Evolutionary conservation across 345 rosid species (phyloP), one percentile per base, ranked within the genome.

Genomic region (Leavenworthia alabamica): DNA sequence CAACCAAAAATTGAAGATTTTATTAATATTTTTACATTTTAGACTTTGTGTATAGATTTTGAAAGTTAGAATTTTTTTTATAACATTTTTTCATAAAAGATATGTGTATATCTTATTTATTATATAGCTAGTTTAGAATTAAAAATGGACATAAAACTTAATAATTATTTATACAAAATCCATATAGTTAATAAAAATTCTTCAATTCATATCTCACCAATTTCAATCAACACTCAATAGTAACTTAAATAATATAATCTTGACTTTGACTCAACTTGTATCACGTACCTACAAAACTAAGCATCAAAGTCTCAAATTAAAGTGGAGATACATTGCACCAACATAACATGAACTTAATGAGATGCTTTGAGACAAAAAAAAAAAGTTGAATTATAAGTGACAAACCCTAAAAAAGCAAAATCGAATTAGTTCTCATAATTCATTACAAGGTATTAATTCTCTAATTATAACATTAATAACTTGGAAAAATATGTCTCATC

Each of bases 241-340:
- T 60, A 44, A 14, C 32, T 20, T 31, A 45, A 32, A 37, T 36
- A 48, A 24, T 15, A 37, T 49, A 63, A 39, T 63, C 13, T 17
- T 17, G 68, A 51, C 43, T 51, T 51, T 63, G 64, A 66, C 17
- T 15, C 22, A 20, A 26, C 39, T 26, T 33, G 41, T 66, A 16
- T 56, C 64, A 57, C 15, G 43, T 67, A 36, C 35, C 45, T 41
- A 59, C 66, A 68, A 51, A 42, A 49, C 53, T 32, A 50, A 68
- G 46, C 66, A 68, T 68, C 52, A 67, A 57, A 39, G 13, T 17
- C 35, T 39, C 17, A 31, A 50, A 41, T 31, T 41, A 67, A 17
- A 59, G 37, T 32, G 52, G 13, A 58, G 45, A 67, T 59, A 45
- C 60, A 50, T 49, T 59, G 72, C 29, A 60, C 66, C 59, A 15